Base-by-base conservation (phyloP, 768 basidiomycete species). In the Candolleomyces eurysporus region DNA sequence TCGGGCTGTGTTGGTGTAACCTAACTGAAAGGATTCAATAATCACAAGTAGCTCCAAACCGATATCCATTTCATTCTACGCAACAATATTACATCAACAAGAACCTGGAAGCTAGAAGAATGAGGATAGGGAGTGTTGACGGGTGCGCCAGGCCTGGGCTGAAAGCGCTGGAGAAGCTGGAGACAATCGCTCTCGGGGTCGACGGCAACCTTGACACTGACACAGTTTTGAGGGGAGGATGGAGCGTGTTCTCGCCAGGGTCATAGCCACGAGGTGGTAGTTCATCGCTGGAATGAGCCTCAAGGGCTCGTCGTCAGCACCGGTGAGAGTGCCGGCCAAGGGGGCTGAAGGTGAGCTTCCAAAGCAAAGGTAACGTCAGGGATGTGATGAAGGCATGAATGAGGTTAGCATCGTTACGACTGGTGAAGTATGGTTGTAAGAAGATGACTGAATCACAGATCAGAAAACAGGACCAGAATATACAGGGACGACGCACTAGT, bases 361-460 rank as follows among this genome's bases (percentile, higher is more conserved):
- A n/a, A n/a, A n/a, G n/a, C n/a, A n/a, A n/a, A n/a, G 73, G 98
- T 96, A 73, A 98, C 79, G 69, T 97, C 92, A 48, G 92, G 93
- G 94, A n/a, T 45, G 94, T 89, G 70, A 96, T 93, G 71, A 96
- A 96, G 53, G 94, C 92, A 77, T 98, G 97, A 32, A 97, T 99
- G 64, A 96, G 95, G 86, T 99, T 98, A 68, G 97, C 96, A 70
- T 98, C 97, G 76, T 99, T 99, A 72, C 97, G 94, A 61, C 96
- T 97, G 67, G 97, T 98, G 82, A 99, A 99, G 89, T 99, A 75
- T 97, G 96, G 88, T 99, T 99, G 86, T 99, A 99, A 19, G 96
- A 98, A 57, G 96, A 96, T 92, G 82, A 98, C 92, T 94, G 22
- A 43, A 55, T 61, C 62, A 45, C 36, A 14, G 2, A 49, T 70